phyloP scores from a whole-genome alignment of 2,329 filamentous ascomycete genomes.

The Xylaria sp. region DNA sequence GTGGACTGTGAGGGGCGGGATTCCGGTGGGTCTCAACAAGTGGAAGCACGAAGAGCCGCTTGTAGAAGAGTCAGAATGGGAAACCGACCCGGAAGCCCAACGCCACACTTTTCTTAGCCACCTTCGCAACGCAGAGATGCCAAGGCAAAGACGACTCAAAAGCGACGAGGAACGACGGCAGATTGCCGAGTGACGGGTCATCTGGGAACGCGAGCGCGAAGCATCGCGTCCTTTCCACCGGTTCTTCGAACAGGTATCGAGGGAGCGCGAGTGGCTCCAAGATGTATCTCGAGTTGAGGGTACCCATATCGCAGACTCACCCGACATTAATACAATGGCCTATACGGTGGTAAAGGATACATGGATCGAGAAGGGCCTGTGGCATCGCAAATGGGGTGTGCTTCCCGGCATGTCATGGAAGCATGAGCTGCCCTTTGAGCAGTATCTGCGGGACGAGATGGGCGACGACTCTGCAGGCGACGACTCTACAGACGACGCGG shows the following conservation, averaged over 20 bases:
- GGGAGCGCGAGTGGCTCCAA: slow-evolving; percentile 11
- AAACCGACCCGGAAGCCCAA: background rate
- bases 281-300: background rate
- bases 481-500: no score
- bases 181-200: background rate
- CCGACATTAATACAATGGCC: slow-evolving; percentile 20
- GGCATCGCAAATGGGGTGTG: slow-evolving; percentile 24
- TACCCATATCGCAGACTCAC: background rate
- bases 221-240: slow-evolving; percentile 24
- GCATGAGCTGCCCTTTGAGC: slow-evolving; percentile 15
- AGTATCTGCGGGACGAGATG: no score
- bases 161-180: background rate
- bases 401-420: slow-evolving; percentile 27
- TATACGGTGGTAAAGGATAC: slow-evolving; percentile 12
- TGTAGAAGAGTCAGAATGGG: background rate
- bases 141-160: background rate
- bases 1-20: slow-evolving; percentile 3
- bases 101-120: background rate
- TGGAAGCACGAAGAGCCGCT: slow-evolving; percentile 29
- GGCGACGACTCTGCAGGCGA: no score
- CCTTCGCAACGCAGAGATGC: background rate
- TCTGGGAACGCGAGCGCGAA: slow-evolving; percentile 15
- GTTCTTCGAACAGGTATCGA: slow-evolving; percentile 22
- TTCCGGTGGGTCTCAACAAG: background rate
- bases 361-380: slow-evolving; percentile 17